Conservation (phyloP, 345 rosid genomes). For the Tarenaya hassleriana region DNA sequence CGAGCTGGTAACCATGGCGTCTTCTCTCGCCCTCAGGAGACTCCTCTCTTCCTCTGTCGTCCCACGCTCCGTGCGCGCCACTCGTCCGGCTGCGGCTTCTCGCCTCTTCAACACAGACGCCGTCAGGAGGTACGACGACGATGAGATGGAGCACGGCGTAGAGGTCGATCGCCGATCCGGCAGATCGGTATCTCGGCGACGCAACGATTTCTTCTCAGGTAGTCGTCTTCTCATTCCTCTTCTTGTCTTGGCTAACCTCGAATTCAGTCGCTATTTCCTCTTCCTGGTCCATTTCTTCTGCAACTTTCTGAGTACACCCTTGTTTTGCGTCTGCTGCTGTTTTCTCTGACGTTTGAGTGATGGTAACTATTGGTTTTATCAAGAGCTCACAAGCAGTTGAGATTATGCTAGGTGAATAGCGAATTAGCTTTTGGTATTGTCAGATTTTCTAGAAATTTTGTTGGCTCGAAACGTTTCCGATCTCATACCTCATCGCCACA, state of each 20-base stretch:
- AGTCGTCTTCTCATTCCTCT: conserved; percentile 8
- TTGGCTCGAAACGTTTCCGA: too few species aligned
- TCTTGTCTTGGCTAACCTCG: not conserved
- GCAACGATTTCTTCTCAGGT: conserved; percentile 44
- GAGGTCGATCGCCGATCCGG: conserved; percentile 23
- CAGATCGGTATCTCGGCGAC: conserved; percentile 33
- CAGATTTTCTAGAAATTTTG: too few species aligned
- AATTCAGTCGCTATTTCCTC: not conserved
- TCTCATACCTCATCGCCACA: too few species aligned
- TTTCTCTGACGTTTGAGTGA: too few species aligned
- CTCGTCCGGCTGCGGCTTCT: conserved; percentile 24
- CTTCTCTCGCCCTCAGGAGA: conserved; percentile 36
- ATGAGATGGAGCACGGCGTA: conserved; percentile 5
- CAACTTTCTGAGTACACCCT: not conserved
- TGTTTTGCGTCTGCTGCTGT: too few species aligned
- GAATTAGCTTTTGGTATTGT: not conserved
- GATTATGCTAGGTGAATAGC: too few species aligned
- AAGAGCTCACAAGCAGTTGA: too few species aligned
- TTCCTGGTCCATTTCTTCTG: not conserved
- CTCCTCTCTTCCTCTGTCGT: conserved; percentile 27
- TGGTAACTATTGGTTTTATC: too few species aligned
- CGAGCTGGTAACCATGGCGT: conserved; percentile 31
- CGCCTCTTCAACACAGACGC: conserved; percentile 43
- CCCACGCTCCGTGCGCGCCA: conserved; percentile 10
- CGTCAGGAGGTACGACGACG: conserved; percentile 22